phyloP scores from a whole-genome alignment of 208 protist species.

The Leishmania turanica region DNA sequence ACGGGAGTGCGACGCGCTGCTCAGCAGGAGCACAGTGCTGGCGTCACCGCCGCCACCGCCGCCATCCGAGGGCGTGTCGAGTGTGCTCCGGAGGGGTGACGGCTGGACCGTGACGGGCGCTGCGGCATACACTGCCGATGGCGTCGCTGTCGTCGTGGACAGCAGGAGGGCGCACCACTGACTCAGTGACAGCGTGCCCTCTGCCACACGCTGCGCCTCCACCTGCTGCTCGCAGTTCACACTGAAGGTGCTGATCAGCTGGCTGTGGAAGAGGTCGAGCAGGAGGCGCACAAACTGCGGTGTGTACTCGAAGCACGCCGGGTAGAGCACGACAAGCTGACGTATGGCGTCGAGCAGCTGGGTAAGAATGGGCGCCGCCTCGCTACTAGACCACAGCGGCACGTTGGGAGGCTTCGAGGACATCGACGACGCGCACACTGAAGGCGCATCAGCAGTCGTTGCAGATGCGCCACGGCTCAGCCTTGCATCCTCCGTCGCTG shows the following conservation, averaged over 20 bases:
- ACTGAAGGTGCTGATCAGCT: slow-evolving; percentile 57
- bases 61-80: not conserved
- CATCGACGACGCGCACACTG: not conserved
- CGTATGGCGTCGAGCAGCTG: slow-evolving; percentile 95
- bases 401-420: not conserved
- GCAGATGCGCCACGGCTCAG: not conserved
- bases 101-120: not conserved
- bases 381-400: slow-evolving; percentile 6
- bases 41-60: not conserved
- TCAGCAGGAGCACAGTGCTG: not conserved
- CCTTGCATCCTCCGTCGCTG: not conserved
- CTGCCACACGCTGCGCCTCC: slow-evolving; percentile 27
- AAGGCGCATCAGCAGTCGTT: not conserved
- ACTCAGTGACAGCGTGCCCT: slow-evolving; percentile 50
- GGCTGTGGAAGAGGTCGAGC: slow-evolving; percentile 53
- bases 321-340: slow-evolving; percentile 92
- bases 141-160: slow-evolving; percentile 19
- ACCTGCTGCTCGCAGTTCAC: slow-evolving; percentile 53
- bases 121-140: not conserved
- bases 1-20: not conserved
- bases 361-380: slow-evolving; percentile 85
- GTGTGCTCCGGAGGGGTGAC: not conserved
- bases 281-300: slow-evolving; percentile 75
- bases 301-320: slow-evolving; percentile 94
- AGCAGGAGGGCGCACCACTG: slow-evolving; percentile 62